Evolutionary conservation across 352 stramenopile genomes (phyloP).

Genomic region (Pythium diclinum): DNA sequence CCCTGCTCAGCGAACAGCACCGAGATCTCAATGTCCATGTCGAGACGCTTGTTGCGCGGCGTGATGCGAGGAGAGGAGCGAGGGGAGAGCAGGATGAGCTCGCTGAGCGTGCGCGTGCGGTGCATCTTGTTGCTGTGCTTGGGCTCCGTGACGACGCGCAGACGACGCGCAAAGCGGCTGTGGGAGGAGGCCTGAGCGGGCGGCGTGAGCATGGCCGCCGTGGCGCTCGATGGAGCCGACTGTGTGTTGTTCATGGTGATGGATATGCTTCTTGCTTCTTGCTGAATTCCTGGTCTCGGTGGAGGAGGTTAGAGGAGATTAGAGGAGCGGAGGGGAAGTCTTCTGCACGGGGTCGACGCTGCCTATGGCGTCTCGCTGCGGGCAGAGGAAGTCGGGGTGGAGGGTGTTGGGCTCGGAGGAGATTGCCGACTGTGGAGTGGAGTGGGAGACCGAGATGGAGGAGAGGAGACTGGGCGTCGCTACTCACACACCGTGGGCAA

Average conservation of each 20-base stretch:
- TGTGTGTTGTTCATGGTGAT: conserved; percentile 24
- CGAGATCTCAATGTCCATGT: conserved; percentile 85
- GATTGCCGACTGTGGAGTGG: conserved; percentile 20
- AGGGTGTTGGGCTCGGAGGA: background rate
- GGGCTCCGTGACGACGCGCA: conserved; percentile 82
- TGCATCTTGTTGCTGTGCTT: conserved; percentile 87
- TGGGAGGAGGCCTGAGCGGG: background rate
- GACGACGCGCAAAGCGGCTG: conserved; percentile 51
- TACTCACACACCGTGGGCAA: background rate
- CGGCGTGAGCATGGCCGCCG: background rate
- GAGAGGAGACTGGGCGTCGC: background rate
- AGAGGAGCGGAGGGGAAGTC: background rate
- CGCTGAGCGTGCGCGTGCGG: conserved; percentile 67
- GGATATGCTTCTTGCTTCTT: background rate
- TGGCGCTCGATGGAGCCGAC: background rate
- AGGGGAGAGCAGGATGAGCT: conserved; percentile 74
- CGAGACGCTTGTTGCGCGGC: conserved; percentile 62
- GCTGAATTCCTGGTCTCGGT: background rate
- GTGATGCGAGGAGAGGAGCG: conserved; percentile 55
- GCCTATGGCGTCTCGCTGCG: conserved; percentile 22
- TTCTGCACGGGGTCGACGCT: conserved; percentile 18
- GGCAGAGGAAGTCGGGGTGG: conserved; percentile 11
- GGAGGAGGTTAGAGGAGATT: background rate
- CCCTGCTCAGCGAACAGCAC: conserved; percentile 58
- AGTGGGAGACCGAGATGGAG: background rate